Conservation (phyloP, 1,284 basidiomycete genomes). For the Trichosporon faecale region DNA sequence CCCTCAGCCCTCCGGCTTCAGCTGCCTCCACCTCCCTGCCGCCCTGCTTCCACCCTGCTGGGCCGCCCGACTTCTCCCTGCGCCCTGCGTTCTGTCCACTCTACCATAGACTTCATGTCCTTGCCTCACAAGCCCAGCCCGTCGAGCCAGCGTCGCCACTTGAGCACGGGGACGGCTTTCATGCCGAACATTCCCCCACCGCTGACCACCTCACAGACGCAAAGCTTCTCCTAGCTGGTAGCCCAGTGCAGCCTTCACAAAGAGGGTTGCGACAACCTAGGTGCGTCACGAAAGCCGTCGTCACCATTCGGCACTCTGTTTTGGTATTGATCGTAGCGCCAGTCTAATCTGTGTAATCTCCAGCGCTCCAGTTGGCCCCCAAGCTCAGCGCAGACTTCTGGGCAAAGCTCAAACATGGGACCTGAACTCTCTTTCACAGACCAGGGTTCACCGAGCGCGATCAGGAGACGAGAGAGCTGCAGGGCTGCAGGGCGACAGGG, state of each 20-base stretch:
- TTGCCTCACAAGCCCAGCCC: no score
- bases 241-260: neutral
- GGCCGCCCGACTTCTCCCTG: neutral
- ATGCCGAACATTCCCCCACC: neutral
- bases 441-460: neutral
- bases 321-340: no score
- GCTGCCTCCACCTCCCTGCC: neutral
- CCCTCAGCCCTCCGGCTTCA: neutral
- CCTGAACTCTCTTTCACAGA: neutral
- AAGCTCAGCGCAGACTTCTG: neutral
- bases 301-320: no score
- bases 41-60: neutral
- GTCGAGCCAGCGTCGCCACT: neutral
- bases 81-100: neutral
- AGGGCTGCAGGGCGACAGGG: neutral
- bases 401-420: conserved; percentile 11
- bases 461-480: neutral
- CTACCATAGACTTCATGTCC: no score
- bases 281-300: neutral
- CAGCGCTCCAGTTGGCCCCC: neutral
- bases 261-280: neutral
- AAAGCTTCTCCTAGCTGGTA: neutral
- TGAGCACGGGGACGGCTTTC: neutral
- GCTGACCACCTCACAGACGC: neutral
- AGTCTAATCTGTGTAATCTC: no score